phyloP scores from a whole-genome alignment of 352 stramenopile genomes.

The Pythium guiyangense region DNA sequence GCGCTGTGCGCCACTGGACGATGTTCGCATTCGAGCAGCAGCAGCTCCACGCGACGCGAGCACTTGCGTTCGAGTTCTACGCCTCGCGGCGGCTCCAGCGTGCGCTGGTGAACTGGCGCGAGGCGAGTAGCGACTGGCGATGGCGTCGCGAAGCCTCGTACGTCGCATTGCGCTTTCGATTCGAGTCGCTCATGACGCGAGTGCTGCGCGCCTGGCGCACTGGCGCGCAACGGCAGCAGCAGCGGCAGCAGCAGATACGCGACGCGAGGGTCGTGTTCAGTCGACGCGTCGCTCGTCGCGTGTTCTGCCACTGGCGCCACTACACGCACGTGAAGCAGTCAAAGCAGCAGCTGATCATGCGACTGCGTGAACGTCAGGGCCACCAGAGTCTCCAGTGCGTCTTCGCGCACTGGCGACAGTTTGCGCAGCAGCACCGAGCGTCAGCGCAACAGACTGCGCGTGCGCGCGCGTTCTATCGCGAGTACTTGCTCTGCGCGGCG shows the following conservation, averaged over 20 bases:
- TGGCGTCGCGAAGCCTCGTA: neutral
- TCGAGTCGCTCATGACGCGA: slow-evolving; percentile 1
- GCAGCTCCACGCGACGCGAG: neutral
- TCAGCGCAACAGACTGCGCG: neutral
- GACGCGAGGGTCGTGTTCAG: neutral
- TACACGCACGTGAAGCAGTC: neutral
- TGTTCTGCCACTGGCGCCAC: neutral
- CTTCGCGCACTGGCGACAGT: neutral
- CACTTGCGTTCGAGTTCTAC: slow-evolving; percentile 9
- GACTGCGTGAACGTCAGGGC: neutral
- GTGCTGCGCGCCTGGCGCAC: neutral
- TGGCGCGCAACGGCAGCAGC: neutral
- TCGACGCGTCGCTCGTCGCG: neutral
- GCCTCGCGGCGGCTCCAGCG: neutral
- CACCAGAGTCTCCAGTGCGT: neutral
- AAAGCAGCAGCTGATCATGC: neutral
- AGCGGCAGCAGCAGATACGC: neutral
- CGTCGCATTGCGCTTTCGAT: slow-evolving; percentile 5
- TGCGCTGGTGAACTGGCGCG: slow-evolving; percentile 12
- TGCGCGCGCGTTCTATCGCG: slow-evolving; percentile 21
- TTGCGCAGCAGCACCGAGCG: neutral
- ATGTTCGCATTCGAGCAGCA: slow-evolving; percentile 1
- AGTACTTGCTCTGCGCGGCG: slow-evolving; percentile 21
- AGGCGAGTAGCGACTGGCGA: neutral
- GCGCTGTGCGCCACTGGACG: slow-evolving; percentile 2